Evolutionary conservation across 2,329 filamentous ascomycete species (phyloP), one percentile per base, ranked within the genome.

Genomic region (Neopestalotiopsis rosae): DNA sequence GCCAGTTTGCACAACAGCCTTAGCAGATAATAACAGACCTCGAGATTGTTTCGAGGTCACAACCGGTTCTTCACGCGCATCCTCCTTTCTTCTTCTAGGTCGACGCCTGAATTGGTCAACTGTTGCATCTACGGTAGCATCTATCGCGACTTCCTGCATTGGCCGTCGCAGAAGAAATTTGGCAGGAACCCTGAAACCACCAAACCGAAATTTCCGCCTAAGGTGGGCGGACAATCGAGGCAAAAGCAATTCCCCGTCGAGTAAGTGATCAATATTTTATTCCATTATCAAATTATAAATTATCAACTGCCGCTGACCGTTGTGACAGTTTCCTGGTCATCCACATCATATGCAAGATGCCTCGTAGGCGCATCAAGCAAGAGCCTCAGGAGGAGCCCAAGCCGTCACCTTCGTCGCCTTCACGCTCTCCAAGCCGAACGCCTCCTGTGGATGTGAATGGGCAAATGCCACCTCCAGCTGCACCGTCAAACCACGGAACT

Each of bases 401-500:
- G 20, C n/a, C 52, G n/a, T 57, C 65, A 6, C 42, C 56, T 52
- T 13, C 38, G 1, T 13, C 20, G n/a, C 34, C 34, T 38, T 45
- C 62, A 10, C 62, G 14, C 45, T 57, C 49, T 5, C 20, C 34
- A 17, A 66, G 45, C 20, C 42, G 12, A 34, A 32, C 63, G 57
- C 63, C 42, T 20, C 34, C 63, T 12, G 30, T 40, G 24, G 40
- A 12, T 30, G 5, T 7, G 20, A 45, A 66, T 12, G 12, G 64
- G 32, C 56, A 28, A 17, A 69, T 69, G 61, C 17, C 52, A 63
- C 45, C 61, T 61, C 65, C 67, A 34, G 12, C 63, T 42, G 24
- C 38, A 14, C 42, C 52, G 2, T 61, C 65, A 7, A 59, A 49
- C 9, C 20, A 49, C 24, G 28, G 38, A 32, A 62, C 20, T 49